phyloP scores from a whole-genome alignment of 441 rosid genomes.

The Erodium chrysanthum region DNA sequence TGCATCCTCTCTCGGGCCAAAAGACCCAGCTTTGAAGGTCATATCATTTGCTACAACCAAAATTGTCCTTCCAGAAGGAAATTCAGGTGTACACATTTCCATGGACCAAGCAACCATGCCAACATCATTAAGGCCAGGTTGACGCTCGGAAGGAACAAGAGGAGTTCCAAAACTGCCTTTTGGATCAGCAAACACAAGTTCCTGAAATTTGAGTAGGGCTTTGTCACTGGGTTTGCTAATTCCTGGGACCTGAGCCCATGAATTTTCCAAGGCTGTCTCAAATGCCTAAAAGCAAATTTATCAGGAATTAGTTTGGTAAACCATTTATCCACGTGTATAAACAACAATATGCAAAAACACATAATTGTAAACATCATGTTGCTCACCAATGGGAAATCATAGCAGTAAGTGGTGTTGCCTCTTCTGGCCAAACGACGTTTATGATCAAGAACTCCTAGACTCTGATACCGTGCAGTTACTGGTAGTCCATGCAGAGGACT shows the following conservation, averaged over 20 bases:
- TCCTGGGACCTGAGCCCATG: conserved; percentile 64
- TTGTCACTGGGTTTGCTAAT: conserved; percentile 39
- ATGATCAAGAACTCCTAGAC: conserved; percentile 66
- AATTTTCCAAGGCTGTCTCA: conserved; percentile 66
- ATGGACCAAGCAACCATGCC: conserved; percentile 99
- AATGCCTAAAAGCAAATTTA: conserved; percentile 59
- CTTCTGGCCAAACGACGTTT: conserved; percentile 79
- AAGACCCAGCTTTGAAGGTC: conserved; percentile 97
- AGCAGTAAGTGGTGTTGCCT: conserved; percentile 88
- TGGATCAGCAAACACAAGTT: conserved; percentile 67
- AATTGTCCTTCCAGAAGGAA: conserved; percentile 85
- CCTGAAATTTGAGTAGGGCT: conserved; percentile 45
- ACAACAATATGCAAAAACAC: background rate
- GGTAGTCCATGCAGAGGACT: conserved; percentile 65
- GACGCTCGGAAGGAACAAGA: conserved; percentile 49
- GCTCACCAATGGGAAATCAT: conserved; percentile 93
- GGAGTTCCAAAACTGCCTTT: conserved; percentile 68
- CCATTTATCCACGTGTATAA: background rate
- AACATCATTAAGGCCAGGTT: conserved; percentile 72
- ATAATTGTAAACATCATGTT: conserved; percentile 7
- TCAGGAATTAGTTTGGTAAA: background rate
- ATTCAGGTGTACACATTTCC: conserved; percentile 90
- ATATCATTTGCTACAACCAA: conserved; percentile 83
- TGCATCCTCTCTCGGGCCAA: conserved; percentile 97
- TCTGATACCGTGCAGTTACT: conserved; percentile 56